Evolutionary conservation across 2,329 filamentous ascomycete genomes (phyloP).

Genomic region (Simplicillium sp.): DNA sequence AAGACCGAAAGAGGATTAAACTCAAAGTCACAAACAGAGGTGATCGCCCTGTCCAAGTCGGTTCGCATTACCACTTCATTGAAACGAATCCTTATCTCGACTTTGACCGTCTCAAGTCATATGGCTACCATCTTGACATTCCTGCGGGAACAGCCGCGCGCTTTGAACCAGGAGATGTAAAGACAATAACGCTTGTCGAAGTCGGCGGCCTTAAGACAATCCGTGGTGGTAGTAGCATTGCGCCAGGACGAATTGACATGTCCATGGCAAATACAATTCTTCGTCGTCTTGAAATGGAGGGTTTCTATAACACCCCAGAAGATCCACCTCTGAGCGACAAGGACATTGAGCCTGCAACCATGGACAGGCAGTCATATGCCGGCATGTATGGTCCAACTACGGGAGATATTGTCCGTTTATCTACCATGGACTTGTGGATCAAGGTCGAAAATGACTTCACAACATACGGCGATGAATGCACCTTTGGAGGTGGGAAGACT

Average conservation of each 20-base stretch:
- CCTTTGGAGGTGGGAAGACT: constrained; percentile 92
- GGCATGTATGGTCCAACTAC: constrained; percentile 90
- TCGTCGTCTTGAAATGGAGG: constrained; percentile 55
- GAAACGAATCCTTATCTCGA: constrained; percentile 86
- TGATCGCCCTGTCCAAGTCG: constrained; percentile 84
- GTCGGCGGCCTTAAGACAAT: constrained; percentile 77
- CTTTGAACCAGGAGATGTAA: constrained; percentile 88
- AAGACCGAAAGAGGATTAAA: constrained; percentile 61
- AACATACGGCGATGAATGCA: constrained; percentile 83
- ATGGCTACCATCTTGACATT: constrained; percentile 83
- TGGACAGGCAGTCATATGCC: constrained; percentile 72
- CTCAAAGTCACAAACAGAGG: constrained; percentile 77
- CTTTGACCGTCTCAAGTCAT: constrained; percentile 76
- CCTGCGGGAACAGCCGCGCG: constrained; percentile 83
- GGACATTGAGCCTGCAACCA: constrained; percentile 50
- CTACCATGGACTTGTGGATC: constrained; percentile 81
- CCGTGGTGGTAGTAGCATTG: constrained; percentile 73
- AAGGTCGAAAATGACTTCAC: constrained; percentile 81
- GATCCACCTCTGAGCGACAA: constrained; percentile 41
- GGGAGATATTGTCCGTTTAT: constrained; percentile 75
- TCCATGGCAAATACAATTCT: constrained; percentile 57
- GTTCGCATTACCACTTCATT: constrained; percentile 93
- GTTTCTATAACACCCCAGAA: constrained; percentile 69
- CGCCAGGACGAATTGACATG: constrained; percentile 60
- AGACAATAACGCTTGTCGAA: constrained; percentile 82